phyloP scores from a whole-genome alignment of 192 early-diverging fungal genomes.

The Backusella tarrabulga region DNA sequence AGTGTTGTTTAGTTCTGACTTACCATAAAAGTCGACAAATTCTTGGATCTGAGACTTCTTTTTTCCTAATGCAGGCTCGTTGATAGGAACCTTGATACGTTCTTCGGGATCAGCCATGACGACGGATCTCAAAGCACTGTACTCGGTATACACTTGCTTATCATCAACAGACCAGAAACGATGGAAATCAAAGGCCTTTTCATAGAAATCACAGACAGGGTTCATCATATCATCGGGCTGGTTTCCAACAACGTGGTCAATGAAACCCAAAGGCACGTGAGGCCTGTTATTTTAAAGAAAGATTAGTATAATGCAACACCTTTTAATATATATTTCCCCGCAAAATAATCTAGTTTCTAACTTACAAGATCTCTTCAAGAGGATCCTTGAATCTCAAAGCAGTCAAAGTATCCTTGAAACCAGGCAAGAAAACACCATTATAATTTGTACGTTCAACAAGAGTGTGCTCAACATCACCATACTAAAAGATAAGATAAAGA shows the following conservation, averaged over 20 bases:
- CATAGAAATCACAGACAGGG: slow-evolving; percentile 82
- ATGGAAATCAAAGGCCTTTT: slow-evolving; percentile 92
- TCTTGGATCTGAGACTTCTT: slow-evolving; percentile 97
- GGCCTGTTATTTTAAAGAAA: slow-evolving; percentile 17
- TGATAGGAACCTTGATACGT: slow-evolving; percentile 95
- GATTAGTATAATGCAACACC: neutral
- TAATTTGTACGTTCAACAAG: slow-evolving; percentile 84
- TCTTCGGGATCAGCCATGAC: slow-evolving; percentile 95
- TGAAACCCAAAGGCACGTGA: slow-evolving; percentile 61
- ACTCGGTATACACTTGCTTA: slow-evolving; percentile 93
- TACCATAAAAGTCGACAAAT: slow-evolving; percentile 82
- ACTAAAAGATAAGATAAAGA: slow-evolving; percentile 41
- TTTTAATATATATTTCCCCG: neutral
- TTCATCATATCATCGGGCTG: slow-evolving; percentile 93
- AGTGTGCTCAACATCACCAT: slow-evolving; percentile 96
- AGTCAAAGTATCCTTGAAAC: slow-evolving; percentile 47
- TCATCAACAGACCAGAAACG: slow-evolving; percentile 99
- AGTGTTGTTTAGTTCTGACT: neutral
- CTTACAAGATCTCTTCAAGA: slow-evolving; percentile 57
- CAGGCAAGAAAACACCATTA: slow-evolving; percentile 86
- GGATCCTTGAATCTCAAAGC: slow-evolving; percentile 45
- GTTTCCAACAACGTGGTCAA: slow-evolving; percentile 97
- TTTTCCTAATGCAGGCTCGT: slow-evolving; percentile 91
- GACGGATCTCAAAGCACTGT: slow-evolving; percentile 90
- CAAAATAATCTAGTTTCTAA: neutral